Percentiles rank a stretch among this genome's conserved stretches.
Conservation (phyloP, 202 grass and related monocot genomes). For the Carex sylvatica region DNA sequence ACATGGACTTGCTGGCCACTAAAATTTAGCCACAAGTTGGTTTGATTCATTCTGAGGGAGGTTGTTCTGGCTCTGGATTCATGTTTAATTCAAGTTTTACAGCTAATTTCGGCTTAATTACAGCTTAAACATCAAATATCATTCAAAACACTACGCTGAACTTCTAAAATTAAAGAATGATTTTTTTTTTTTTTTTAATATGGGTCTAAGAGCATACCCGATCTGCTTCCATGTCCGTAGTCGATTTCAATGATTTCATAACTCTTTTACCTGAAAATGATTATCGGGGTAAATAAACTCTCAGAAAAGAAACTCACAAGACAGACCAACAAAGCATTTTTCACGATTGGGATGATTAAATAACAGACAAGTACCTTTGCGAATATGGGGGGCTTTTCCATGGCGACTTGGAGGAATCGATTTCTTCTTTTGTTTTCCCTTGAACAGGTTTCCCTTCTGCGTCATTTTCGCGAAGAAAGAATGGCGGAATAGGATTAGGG, state of each 20-base stretch:
- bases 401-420: slow-evolving; percentile 72
- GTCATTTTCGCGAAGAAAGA: slow-evolving; percentile 43
- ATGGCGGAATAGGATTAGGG: slow-evolving; percentile 5
- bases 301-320: slow-evolving; percentile 8
- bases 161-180: not conserved
- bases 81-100: not conserved
- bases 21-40: not conserved
- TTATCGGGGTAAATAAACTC: not conserved
- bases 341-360: not conserved
- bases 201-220: slow-evolving; percentile 33
- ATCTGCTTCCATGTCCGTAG: slow-evolving; percentile 66
- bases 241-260: slow-evolving; percentile 56
- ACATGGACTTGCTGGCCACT: not conserved
- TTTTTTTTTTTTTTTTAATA: no score
- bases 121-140: not conserved
- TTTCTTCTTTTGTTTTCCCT: slow-evolving; percentile 81
- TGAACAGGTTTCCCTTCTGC: slow-evolving; percentile 88
- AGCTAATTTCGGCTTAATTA: not conserved
- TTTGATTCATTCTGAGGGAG: not conserved
- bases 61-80: not conserved
- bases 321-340: not conserved
- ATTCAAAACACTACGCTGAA: not conserved
- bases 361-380: slow-evolving; percentile 57
- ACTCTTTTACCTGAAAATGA: slow-evolving; percentile 58
- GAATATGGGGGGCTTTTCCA: slow-evolving; percentile 56